Evolutionary conservation across 129 eudicot genomes (phyloP), one percentile per base, ranked within the genome.

Genomic region (Glebionis coronaria): DNA sequence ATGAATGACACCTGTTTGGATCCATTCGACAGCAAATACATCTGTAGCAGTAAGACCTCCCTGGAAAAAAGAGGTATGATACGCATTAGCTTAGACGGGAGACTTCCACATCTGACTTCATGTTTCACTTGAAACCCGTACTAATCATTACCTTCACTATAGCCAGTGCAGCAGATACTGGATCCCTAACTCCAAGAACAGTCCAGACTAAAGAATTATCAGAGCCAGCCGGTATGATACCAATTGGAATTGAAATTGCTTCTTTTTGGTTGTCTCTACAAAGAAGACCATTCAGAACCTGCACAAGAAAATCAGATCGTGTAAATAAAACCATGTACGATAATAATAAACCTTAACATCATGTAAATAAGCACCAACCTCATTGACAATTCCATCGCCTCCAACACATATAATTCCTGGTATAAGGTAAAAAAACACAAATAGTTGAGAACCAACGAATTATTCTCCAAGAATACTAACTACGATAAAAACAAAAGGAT

Each of bases 11-110:
- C 99, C 99, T 38, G 86, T 88, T 56, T 89, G 87, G 63, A 86
- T 82, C 99, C 99, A 93, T 76, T 93, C 92, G 47, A 81, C 97
- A 57, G 88, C 95, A 79, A 93, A 93, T 73, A 93, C 99, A 81
- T 93, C 99, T n/a, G 92, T 89, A 73, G 99, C 90, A 25, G 97
- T 89, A 56, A 93, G 97, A 65, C 99, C 99, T 71, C 99, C 99
- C 99, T 93, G 82, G 51, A 77, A 84, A 73, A 73, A 64, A 44
- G 5, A 61, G 75, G 46, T 51, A 54, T 49, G 56, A 40, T 18
- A 31, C 31, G 59, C n/a, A 72, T 65, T 60, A 67, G 56, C 55
- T 56, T 31, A 15, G 53, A 51, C 0, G 9, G 23, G 8, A 51
- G 44, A 20, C 25, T 18, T 54, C 20, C 16, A 9, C 19, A 53